Base-by-base conservation (phyloP, 768 basidiomycete genomes). In the Crassisporium funariophilum region DNA sequence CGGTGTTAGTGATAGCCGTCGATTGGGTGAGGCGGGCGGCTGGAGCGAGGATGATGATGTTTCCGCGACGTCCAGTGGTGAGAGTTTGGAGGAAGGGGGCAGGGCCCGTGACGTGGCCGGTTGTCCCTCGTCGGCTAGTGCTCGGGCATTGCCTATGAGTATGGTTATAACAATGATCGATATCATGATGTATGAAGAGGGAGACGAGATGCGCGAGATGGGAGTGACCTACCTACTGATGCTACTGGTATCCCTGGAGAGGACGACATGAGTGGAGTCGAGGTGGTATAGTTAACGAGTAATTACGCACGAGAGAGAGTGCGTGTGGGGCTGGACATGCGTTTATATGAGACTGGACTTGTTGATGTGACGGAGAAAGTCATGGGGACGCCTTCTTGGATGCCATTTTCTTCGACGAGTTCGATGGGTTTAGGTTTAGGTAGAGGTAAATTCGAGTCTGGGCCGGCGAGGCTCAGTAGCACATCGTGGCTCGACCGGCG, bases 61-160 rank as follows among this genome's bases (percentile, higher is more conserved):
- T 33, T 63, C 62, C 8, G 65, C 67, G 19, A 68, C 54, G 46
- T 79, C 77, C 55, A 66, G 61, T 7, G 70, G 65, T 15, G 65
- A 60, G 22, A 64, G 49, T 41, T 47, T 55, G 46, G 65, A 62
- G 29, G 55, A 54, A 36, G 41, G 41, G 15, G 65, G 59, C 15
- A 67, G 46, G 41, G 67, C 60, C 15, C 65, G 69, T 49, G 59
- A 68, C 43, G 61, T 66, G 38, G 70, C 62, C 27, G 65, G 61
- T 58, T 70, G 67, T 17, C 82, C 57, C 52, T 91, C 88, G 40
- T 91, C 90, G 22, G 91, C 86, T 54, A 93, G 71, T 20, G 85
- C 85, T 35, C 88, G 84, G 33, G 89, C 91, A 71, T 92, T 90
- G 37, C 90, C 90, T 91, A 66, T 46, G 48, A 56, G 53, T 43